A percentile compares a stretch with the other conserved stretches of the same genome.
phyloP scores from a whole-genome alignment of 2,329 filamentous ascomycete genomes.

The Colletotrichum caudatum region DNA sequence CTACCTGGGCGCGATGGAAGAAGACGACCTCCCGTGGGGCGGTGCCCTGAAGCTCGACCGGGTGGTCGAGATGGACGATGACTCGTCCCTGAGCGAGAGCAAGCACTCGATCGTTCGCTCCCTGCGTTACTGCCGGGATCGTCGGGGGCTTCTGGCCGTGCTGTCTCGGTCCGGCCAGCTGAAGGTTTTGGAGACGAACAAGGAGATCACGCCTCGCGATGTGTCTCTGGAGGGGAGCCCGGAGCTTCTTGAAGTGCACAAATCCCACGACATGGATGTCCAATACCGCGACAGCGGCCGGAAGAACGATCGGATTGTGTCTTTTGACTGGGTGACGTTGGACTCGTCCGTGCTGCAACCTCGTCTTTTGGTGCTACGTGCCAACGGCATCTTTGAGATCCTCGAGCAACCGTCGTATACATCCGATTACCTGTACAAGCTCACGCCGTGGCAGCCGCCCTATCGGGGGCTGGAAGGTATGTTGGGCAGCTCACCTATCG shows the following conservation, averaged over 20 bases:
- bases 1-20: slow-evolving; percentile 69
- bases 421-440: slow-evolving; percentile 68
- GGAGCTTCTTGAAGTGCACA: slow-evolving; percentile 69
- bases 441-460: slow-evolving; percentile 71
- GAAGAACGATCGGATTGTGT: slow-evolving; percentile 72
- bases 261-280: slow-evolving; percentile 72
- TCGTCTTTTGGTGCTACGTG: slow-evolving; percentile 69
- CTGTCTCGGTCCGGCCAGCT: slow-evolving; percentile 73
- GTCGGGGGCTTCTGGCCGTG: slow-evolving; percentile 70
- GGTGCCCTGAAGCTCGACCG: slow-evolving; percentile 68
- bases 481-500: slow-evolving; percentile 11
- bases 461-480: slow-evolving; percentile 68
- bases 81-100: slow-evolving; percentile 62
- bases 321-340: slow-evolving; percentile 75
- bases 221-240: slow-evolving; percentile 61
- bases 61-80: slow-evolving; percentile 67
- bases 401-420: slow-evolving; percentile 71
- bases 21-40: slow-evolving; percentile 73
- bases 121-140: slow-evolving; percentile 72
- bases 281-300: slow-evolving; percentile 64
- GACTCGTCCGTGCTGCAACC: slow-evolving; percentile 67
- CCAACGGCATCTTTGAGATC: slow-evolving; percentile 72
- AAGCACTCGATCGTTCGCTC: slow-evolving; percentile 73
- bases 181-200: slow-evolving; percentile 69
- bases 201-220: slow-evolving; percentile 61